Evolutionary conservation across 805 yeast genomes (phyloP).

Genomic region (Yamadazyma akitaensis): DNA sequence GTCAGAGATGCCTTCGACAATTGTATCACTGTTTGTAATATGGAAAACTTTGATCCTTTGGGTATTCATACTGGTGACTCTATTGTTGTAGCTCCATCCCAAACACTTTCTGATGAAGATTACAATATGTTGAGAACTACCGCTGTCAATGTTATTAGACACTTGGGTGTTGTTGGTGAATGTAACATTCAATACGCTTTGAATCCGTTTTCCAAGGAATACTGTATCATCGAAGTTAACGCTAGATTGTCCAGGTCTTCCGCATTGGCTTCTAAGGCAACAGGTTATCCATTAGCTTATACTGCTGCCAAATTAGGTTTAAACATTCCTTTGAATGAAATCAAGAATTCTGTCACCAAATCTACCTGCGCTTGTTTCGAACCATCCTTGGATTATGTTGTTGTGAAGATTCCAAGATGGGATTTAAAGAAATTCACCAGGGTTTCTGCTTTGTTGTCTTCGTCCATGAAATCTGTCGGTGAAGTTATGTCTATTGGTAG

Average conservation of each 20-base stretch:
- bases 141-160: constrained; percentile 96
- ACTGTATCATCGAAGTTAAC: constrained; percentile 95
- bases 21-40: constrained; percentile 98
- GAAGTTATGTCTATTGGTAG: constrained; percentile 99
- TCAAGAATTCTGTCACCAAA: constrained; percentile 92
- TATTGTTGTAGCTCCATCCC: constrained; percentile 98
- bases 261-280: constrained; percentile 97
- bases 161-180: constrained; percentile 97
- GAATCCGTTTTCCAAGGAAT: constrained; percentile 89
- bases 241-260: constrained; percentile 97
- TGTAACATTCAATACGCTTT: constrained; percentile 97
- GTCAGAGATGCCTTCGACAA: constrained; percentile 94
- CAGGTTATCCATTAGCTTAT: constrained; percentile 97
- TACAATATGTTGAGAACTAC: constrained; percentile 97
- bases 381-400: constrained; percentile 95
- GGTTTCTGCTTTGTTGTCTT: constrained; percentile 81
- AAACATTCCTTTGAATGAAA: constrained; percentile 86
- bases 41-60: constrained; percentile 98
- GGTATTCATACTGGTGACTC: constrained; percentile 99
- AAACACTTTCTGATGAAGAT: constrained; percentile 94
- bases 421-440: constrained; percentile 93
- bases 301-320: constrained; percentile 97
- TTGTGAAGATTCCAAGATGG: constrained; percentile 98
- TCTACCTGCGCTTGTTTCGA: constrained; percentile 95
- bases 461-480: constrained; percentile 98